Base-by-base conservation (phyloP, 2,329 filamentous ascomycete genomes). In the Xylaria sp. region DNA sequence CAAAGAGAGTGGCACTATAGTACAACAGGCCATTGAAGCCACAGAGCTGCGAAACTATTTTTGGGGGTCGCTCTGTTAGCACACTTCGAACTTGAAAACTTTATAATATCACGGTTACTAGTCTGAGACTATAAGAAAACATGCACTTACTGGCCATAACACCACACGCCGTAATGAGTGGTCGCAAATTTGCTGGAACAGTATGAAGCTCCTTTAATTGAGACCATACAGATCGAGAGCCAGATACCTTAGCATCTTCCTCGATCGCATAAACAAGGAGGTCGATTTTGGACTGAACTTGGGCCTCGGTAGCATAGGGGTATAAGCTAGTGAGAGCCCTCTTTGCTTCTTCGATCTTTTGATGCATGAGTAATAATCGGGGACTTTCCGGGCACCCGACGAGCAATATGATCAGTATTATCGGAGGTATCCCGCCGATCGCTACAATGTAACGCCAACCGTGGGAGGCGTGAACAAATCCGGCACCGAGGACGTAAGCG, bases 401-500 rank as follows among this genome's bases (percentile, higher is more conserved):
- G 1, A 86, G 79, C 3, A 86, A 78, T 21, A 72, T 75, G 4
- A 72, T 78, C 0, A 86, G 80, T 1, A 84, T 57, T 16, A 86
- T 77, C 1, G 84, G 79, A 2, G 85, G 85, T 1, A 84, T 60
- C 1, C 77, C 85, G 18, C 85, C 84, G 1, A 82, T 77, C 0
- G 80, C 84, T 3, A 85, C 83, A 80, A 86, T 85, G 48, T 81
- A 84, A 61, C 84, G 74, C 85, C 84, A 86, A n/a, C 82, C 84
- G n/a, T 81, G 75, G 10, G 76, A 69, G 0, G 83, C 79, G 2
- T 81, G 53, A 0, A 80, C 75, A 37, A 84, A 82, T 0, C 74
- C 80, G 1, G 81, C 81, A 25, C 81, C 82, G 3, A 84, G 73
- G 0, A 79, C 81, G 60, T 83, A 84, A 2, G 78, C 76, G 3